Base-by-base conservation (phyloP, 306 rosid genomes). In the Alnus glutinosa region DNA sequence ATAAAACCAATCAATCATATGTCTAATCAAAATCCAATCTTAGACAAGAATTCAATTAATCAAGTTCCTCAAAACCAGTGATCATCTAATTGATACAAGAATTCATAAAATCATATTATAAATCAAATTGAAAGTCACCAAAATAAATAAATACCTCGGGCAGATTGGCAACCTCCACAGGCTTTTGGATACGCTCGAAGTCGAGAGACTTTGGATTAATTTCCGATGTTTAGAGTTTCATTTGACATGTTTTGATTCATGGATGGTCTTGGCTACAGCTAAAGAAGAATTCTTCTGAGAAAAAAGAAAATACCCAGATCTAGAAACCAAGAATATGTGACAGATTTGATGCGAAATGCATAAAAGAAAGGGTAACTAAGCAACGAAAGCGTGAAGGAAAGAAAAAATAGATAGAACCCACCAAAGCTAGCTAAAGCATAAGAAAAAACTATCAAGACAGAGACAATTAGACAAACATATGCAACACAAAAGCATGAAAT, bases 231-330 rank as follows among this genome's bases (percentile, higher is more conserved):
- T 34, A 63, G 70, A 39, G 44, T 15, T 15, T 7, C 46, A 46
- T 63, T 61, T 6, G 7, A 15, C 12, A 63, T 59, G 11, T 37
- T 74, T n/a, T 32, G 34, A 28, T 30, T 19, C 67, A 77, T 11
- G 23, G 71, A 47, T 51, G 78, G 48, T 15, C 32, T 23, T 12
- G 2, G 14, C 44, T 52, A 18, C 28, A 14, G 66, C 47, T 55
- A 66, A 82, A 7, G 19, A 55, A 16, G 32, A 67, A 39, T 48
- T 46, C 55, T 57, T n/a, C 3, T 14, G 32, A 54, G 28, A 23
- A 51, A 30, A 42, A 44, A 52, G 55, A 23, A 64, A 28, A 62
- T 50, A 71, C 13, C 78, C 59, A 32, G 70, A 71, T 71, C n/a
- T 28, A 42, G 39, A 68, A 68, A 58, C 59, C 76, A 68, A 68